phyloP scores from a whole-genome alignment of 2,329 filamentous ascomycete genomes.

The Neophaeococcomyces mojaviensis region DNA sequence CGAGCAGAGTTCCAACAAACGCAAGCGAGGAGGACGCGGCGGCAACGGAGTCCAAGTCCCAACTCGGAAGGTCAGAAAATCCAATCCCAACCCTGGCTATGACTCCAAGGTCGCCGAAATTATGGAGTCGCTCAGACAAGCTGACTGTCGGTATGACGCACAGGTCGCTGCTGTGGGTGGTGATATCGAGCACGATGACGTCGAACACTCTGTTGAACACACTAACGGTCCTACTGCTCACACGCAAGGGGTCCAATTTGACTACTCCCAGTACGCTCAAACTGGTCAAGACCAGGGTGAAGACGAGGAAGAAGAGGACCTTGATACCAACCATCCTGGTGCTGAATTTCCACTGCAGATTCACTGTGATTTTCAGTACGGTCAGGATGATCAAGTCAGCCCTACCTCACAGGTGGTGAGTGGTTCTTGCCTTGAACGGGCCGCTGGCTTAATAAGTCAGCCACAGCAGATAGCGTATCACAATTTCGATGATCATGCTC shows the following conservation, averaged over 20 bases:
- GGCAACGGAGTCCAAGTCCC: not conserved
- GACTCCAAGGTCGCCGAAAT: conserved; percentile 8
- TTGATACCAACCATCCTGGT: not conserved
- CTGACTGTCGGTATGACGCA: conserved; percentile 2
- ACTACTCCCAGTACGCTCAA: not conserved
- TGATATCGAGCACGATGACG: not conserved
- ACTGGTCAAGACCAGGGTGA: conserved; percentile 5
- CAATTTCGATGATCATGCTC: conserved; percentile 1
- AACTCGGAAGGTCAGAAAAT: not conserved
- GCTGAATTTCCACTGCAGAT: not conserved
- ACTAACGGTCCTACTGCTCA: not conserved
- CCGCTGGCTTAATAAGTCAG: not conserved
- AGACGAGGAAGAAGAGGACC: conserved; percentile 7
- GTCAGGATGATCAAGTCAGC: conserved; percentile 4
- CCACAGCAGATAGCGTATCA: not conserved
- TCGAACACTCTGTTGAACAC: conserved; percentile 14
- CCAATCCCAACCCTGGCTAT: conserved; percentile 5
- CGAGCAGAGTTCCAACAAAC: not conserved
- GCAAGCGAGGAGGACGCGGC: not conserved
- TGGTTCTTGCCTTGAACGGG: not conserved
- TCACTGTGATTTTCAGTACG: too few species aligned
- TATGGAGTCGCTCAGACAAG: not conserved
- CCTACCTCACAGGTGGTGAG: conserved; percentile 3
- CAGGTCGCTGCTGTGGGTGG: not conserved
- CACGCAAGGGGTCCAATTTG: not conserved